These are phyloP conservation scores for Aureobasidium namibiae DNA, from an alignment of 2,329 filamentous ascomycete species.

Conservation along the genomic window DNA sequence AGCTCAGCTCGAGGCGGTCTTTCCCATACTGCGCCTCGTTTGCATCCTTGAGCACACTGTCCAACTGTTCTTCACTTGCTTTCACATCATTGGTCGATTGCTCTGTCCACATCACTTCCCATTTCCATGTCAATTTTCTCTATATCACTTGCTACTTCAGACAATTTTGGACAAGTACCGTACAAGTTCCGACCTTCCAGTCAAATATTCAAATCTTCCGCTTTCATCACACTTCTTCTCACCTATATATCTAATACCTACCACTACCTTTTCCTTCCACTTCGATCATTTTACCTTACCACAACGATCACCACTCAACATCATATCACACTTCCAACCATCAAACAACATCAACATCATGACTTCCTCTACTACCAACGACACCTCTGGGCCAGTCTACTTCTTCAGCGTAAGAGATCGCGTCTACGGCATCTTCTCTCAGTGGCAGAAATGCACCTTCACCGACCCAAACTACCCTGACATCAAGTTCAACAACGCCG, in stretches of 20 bases:
- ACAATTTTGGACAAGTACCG: neutral
- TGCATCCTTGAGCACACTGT: too few species aligned
- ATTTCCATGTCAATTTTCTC: too few species aligned
- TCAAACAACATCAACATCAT: neutral
- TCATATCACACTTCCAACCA: neutral
- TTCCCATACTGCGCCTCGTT: too few species aligned
- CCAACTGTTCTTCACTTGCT: too few species aligned
- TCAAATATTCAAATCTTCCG: neutral
- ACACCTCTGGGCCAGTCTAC: slow-evolving; percentile 21
- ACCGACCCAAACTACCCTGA: neutral
- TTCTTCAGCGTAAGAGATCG: slow-evolving; percentile 36
- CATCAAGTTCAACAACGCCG: neutral
- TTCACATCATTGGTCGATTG: too few species aligned
- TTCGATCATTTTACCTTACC: neutral
- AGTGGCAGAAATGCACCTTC: slow-evolving; percentile 45
- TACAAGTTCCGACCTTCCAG: neutral
- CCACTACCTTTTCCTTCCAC: neutral
- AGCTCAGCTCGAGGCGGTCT: neutral
- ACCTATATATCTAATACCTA: neutral
- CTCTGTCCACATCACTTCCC: too few species aligned
- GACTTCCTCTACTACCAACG: neutral
- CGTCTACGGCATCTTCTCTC: slow-evolving; percentile 49
- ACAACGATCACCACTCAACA: neutral
- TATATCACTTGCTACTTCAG: neutral
- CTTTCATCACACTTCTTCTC: neutral